Percentiles rank a stretch among this genome's conserved stretches.
Conservation (phyloP, 2,329 filamentous ascomycete species). For the Fusarium gaditjirri region DNA sequence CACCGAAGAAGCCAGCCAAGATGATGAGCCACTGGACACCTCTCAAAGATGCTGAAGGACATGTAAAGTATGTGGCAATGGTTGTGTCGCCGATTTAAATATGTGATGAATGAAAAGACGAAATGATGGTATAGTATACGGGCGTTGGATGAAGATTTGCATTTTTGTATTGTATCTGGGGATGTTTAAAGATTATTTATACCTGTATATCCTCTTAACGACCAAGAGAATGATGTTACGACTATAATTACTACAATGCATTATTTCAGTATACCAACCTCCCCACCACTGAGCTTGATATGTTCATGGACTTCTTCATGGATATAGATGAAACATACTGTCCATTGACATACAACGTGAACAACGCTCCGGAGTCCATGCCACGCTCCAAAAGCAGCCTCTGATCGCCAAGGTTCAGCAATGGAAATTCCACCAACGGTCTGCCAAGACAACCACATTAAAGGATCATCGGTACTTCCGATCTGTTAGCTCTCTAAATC, state of each 20-base stretch:
- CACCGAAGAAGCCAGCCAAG: conserved; percentile 35
- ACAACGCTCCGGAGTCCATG: fast-evolving
- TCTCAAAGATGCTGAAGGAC: conserved; percentile 40
- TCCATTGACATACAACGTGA: background rate
- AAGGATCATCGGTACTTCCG: background rate
- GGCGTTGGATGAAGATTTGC: background rate
- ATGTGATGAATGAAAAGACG: background rate
- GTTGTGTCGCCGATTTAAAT: conserved; percentile 31
- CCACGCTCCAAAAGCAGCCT: background rate
- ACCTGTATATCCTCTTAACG: conserved; percentile 32
- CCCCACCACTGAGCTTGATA: background rate
- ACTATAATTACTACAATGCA: conserved; percentile 11
- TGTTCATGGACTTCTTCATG: background rate
- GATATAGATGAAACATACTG: fast-evolving
- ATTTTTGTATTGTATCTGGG: conserved; percentile 18
- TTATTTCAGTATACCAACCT: background rate
- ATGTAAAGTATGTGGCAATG: conserved; percentile 43
- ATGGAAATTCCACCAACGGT: background rate
- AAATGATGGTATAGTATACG: background rate
- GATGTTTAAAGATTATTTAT: conserved; percentile 16
- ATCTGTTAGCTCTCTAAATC: background rate
- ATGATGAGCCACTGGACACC: conserved; percentile 47
- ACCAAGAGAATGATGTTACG: conserved; percentile 36
- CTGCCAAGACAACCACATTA: background rate
- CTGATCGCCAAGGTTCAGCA: background rate